Evolutionary conservation across 176 grass and related monocot species (phyloP), one percentile per base, ranked within the genome.

Genomic region (Pontederia crassipes): DNA sequence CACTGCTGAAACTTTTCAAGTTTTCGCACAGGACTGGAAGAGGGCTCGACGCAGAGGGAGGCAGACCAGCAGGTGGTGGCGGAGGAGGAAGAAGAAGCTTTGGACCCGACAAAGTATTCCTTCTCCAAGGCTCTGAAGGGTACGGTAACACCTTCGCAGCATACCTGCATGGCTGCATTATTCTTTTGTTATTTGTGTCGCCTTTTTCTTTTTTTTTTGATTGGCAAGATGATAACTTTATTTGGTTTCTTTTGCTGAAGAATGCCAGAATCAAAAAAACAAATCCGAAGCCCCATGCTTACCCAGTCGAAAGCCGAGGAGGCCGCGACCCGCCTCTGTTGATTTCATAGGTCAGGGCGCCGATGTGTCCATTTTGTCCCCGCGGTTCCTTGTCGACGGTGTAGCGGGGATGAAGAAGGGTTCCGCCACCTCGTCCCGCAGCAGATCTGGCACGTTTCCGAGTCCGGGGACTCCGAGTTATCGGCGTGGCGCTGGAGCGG

Each of bases 381-480:
- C 90, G 1, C 67, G 62, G 28, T 78, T 84, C 8, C 55, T 84
- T 47, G 71, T 86, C 9, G 71, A 69, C 7, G 71, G 84, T 12
- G 65, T 77, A 46, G 80, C 73, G 26, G 84, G 77, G 53, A 90
- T 85, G 77, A 83, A 80, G 78, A 95, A 85, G 59, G 61, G 90
- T 28, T 82, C 73, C 35, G 74, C 69, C 73, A 53, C 72, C 45
- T 65, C 81, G 29, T 85, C 78, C 8, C 59, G 51, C 48, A 76
- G 80, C 59, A 85, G 86, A 52, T 85, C 81, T 56, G 71, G 76
- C 40, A 64, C 80, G 46, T 89, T 95, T 55, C 79, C 72, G 17
- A 89, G 91, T 66, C 91, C 91, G 6, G 83, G 86, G 12, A 96
- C 86, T 13, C 86, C 83, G 1, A 84, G 62, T 54, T 96, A 85